phyloP scores from a whole-genome alignment of 2,329 filamentous ascomycete species.

The Aspergillus neotritici region DNA sequence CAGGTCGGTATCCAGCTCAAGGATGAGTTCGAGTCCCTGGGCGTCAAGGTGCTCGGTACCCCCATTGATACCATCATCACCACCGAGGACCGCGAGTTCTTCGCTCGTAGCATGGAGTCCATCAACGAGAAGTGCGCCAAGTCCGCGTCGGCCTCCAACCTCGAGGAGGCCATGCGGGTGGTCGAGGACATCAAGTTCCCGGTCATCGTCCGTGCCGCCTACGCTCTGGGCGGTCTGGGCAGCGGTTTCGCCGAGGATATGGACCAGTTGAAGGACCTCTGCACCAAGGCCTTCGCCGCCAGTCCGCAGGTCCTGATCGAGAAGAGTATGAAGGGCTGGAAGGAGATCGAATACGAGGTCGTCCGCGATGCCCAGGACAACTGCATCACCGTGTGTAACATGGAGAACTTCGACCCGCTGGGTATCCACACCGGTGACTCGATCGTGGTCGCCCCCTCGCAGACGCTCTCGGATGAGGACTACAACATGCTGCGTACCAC shows the following conservation, averaged over 20 bases:
- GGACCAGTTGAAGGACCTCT: slow-evolving; percentile 74
- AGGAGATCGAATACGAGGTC: slow-evolving; percentile 98
- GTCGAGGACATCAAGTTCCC: slow-evolving; percentile 92
- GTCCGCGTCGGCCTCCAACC: slow-evolving; percentile 82
- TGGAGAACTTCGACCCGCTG: slow-evolving; percentile 99
- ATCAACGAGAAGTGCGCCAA: slow-evolving; percentile 98
- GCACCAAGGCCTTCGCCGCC: slow-evolving; percentile 89
- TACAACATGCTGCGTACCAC: slow-evolving; percentile 99
- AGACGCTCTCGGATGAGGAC: slow-evolving; percentile 93
- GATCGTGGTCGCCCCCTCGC: slow-evolving; percentile 94
- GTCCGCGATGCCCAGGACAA: slow-evolving; percentile 94
- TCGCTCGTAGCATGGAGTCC: slow-evolving; percentile 96
- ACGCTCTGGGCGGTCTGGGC: slow-evolving; percentile 88
- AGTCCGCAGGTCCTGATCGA: slow-evolving; percentile 96
- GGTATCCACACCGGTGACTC: slow-evolving; percentile 98
- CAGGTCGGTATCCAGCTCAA: slow-evolving; percentile 95
- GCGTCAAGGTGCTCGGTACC: slow-evolving; percentile 90
- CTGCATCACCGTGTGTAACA: slow-evolving; percentile 99
- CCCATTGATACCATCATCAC: slow-evolving; percentile 98
- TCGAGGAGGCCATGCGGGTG: slow-evolving; percentile 81
- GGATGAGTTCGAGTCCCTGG: slow-evolving; percentile 88
- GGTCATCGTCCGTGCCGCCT: slow-evolving; percentile 93
- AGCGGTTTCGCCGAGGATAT: slow-evolving; percentile 93
- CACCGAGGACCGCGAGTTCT: slow-evolving; percentile 94
- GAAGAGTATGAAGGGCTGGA: slow-evolving; percentile 99